Percentiles rank a stretch among this genome's conserved stretches.
These are phyloP conservation scores for Dissophora ornata DNA, from an alignment of 192 early-diverging fungal species.

Conservation along the genomic window DNA sequence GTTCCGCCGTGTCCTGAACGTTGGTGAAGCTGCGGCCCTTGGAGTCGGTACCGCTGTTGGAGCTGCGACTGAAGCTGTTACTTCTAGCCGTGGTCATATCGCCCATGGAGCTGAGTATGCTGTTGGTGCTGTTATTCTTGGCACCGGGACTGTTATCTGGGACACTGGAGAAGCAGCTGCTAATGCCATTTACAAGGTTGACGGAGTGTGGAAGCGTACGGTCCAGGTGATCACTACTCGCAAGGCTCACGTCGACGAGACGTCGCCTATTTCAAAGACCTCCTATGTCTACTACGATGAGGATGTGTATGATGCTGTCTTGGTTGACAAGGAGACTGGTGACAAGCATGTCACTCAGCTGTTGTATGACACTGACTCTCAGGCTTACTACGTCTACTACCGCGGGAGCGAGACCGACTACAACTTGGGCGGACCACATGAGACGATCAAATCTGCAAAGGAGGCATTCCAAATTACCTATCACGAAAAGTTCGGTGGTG, in stretches of 20 bases:
- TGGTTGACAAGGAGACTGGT: slow-evolving; percentile 9
- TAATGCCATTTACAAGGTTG: neutral
- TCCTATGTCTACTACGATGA: slow-evolving; percentile 23
- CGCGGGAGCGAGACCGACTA: too few species aligned
- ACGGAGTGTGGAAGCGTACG: slow-evolving; percentile 9
- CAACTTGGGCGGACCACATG: too few species aligned
- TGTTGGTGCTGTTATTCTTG: too few species aligned
- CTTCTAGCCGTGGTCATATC: too few species aligned
- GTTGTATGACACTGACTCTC: too few species aligned
- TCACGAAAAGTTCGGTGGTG: slow-evolving; percentile 1
- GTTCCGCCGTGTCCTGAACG: too few species aligned
- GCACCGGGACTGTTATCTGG: too few species aligned
- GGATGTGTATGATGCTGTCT: slow-evolving; percentile 7
- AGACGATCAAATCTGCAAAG: too few species aligned
- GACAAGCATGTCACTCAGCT: slow-evolving; percentile 12
- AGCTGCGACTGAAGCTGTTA: neutral
- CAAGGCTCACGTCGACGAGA: slow-evolving; percentile 9
- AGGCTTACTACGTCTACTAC: too few species aligned
- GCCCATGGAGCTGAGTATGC: too few species aligned
- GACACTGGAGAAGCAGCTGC: neutral
- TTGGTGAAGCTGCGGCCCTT: too few species aligned
- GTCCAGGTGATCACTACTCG: neutral
- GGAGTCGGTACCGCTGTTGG: too few species aligned
- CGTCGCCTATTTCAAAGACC: neutral
- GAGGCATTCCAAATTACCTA: neutral